phyloP scores from a whole-genome alignment of 2,329 filamentous ascomycete species.

The Alternaria sp. region DNA sequence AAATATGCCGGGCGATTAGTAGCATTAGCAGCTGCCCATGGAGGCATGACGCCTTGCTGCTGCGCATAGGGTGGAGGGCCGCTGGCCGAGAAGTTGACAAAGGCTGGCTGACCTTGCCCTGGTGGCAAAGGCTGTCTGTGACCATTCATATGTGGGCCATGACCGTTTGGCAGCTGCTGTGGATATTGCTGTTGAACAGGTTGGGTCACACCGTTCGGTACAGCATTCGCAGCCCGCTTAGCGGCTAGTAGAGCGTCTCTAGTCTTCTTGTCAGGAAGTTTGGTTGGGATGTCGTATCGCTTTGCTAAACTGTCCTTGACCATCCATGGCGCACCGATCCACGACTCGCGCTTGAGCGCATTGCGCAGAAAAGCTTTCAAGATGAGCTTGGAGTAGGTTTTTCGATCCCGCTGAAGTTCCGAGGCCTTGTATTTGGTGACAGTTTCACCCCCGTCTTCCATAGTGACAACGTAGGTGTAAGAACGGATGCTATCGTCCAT shows the following conservation, averaged over 20 bases:
- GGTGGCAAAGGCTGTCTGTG: conserved; percentile 22
- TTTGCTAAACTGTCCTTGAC: conserved; percentile 87
- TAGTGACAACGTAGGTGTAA: conserved; percentile 42
- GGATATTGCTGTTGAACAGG: conserved; percentile 26
- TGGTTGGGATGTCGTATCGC: conserved; percentile 85
- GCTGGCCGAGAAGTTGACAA: conserved; percentile 61
- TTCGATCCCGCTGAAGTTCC: conserved; percentile 85
- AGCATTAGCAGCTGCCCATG: conserved; percentile 11
- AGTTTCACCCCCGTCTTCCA: conserved; percentile 43
- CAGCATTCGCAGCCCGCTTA: conserved; percentile 71
- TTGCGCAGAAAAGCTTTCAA: conserved; percentile 94
- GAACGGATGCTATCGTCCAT: conserved; percentile 42
- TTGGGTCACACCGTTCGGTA: conserved; percentile 47
- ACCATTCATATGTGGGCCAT: conserved; percentile 32
- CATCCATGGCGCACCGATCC: conserved; percentile 96
- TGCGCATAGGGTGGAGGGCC: conserved; percentile 71
- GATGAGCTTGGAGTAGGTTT: conserved; percentile 93
- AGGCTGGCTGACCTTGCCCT: conserved; percentile 50
- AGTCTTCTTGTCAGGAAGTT: conserved; percentile 68
- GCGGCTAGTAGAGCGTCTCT: conserved; percentile 46
- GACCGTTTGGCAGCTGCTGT: conserved; percentile 29
- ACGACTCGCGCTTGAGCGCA: conserved; percentile 88
- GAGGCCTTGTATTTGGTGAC: conserved; percentile 59
- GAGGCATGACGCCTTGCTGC: conserved; percentile 62
- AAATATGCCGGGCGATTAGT: conserved; percentile 14